Evolutionary conservation across 2,329 filamentous ascomycete species (phyloP).

Genomic region (Phialocephala subalpina): DNA sequence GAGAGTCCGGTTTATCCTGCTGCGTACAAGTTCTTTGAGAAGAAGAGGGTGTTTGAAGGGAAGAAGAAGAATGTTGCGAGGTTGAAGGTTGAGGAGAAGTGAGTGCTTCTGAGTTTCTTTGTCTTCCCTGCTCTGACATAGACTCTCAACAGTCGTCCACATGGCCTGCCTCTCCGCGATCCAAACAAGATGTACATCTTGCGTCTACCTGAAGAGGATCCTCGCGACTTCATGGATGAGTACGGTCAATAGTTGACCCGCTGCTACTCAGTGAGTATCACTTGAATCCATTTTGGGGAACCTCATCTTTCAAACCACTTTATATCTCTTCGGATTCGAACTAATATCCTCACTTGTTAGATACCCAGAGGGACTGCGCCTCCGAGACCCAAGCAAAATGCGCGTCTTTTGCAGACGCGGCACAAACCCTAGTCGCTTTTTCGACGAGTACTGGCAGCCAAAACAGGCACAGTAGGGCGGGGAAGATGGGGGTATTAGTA

Average conservation of each 20-base stretch:
- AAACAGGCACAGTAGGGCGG: too few relatives aligned
- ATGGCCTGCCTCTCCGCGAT: slow-evolving; percentile 9
- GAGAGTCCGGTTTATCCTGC: slow-evolving; percentile 27
- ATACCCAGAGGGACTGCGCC: too few relatives aligned
- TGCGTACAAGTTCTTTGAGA: slow-evolving; percentile 32
- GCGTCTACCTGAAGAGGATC: slow-evolving; percentile 1
- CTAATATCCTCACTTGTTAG: too few relatives aligned
- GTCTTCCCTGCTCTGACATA: not conserved
- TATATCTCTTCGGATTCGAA: too few relatives aligned
- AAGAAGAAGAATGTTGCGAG: slow-evolving; percentile 26
- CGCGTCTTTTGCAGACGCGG: too few relatives aligned
- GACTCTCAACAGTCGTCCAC: slow-evolving; percentile 10
- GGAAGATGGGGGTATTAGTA: too few relatives aligned
- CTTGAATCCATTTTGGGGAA: too few relatives aligned
- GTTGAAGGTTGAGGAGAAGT: slow-evolving; percentile 25
- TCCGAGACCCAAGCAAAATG: too few relatives aligned
- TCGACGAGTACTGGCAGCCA: too few relatives aligned
- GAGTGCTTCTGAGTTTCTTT: slow-evolving; percentile 11
- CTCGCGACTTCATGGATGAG: slow-evolving; percentile 8
- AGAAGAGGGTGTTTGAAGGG: slow-evolving; percentile 29
- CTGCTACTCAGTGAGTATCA: not conserved
- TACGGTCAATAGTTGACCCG: slow-evolving; percentile 14
- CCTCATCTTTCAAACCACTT: too few relatives aligned
- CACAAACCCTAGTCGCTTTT: too few relatives aligned
- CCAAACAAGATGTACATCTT: not conserved